phyloP scores from a whole-genome alignment of 1,139 yeast species.

The Tardiomyces digboiensis region DNA sequence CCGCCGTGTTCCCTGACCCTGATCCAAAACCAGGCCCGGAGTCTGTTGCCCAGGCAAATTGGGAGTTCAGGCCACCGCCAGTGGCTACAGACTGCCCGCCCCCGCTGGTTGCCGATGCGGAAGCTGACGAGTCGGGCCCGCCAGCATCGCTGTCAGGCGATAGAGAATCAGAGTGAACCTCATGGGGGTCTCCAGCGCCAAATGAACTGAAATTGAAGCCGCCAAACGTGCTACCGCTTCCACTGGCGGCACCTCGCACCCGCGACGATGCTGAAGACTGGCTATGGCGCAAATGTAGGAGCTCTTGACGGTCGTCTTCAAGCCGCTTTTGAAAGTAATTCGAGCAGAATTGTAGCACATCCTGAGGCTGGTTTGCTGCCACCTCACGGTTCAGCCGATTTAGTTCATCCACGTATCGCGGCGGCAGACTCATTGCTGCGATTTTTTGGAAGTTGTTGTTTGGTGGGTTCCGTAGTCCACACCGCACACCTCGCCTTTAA shows the following conservation, averaged over 20 bases:
- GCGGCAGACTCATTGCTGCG: conserved; percentile 25
- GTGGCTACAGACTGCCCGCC: too few species aligned
- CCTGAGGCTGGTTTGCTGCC: conserved; percentile 52
- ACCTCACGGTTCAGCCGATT: conserved; percentile 35
- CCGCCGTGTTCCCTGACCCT: too few species aligned
- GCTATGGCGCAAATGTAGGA: conserved; percentile 36
- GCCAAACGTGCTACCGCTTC: conserved; percentile 1
- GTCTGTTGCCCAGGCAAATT: not conserved
- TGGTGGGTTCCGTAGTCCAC: too few species aligned
- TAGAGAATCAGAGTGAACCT: conserved; percentile 2
- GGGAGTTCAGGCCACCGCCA: not conserved
- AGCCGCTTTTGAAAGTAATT: conserved; percentile 54
- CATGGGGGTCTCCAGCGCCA: conserved; percentile 4
- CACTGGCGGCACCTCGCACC: conserved; percentile 1
- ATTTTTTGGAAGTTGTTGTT: too few species aligned
- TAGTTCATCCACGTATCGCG: conserved; percentile 43
- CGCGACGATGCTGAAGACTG: conserved; percentile 3
- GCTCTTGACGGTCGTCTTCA: conserved; percentile 44
- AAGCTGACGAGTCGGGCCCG: not conserved
- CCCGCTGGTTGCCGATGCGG: too few species aligned
- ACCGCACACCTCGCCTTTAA: too few species aligned
- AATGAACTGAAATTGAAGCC: conserved; percentile 7
- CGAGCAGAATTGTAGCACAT: conserved; percentile 62
- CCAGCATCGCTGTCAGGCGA: not conserved
- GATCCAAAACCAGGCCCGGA: not conserved